Evolutionary conservation across 192 early-diverging fungal species (phyloP).

Genomic region (Piromyces finnis): DNA sequence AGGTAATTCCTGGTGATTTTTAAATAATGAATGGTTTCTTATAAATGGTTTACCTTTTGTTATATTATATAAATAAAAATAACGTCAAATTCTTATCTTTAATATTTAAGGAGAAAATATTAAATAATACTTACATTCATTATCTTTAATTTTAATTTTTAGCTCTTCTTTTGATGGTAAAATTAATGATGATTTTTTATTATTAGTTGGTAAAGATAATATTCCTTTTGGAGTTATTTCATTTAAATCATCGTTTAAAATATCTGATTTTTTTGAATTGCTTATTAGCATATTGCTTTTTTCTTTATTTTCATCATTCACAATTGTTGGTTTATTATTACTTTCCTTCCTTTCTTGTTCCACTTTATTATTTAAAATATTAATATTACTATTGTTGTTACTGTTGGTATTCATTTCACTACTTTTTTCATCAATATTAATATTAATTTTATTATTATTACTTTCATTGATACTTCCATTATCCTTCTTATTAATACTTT

Average conservation of each 20-base stretch:
- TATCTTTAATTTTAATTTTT: not conserved
- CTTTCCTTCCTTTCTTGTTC: not conserved
- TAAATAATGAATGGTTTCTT: not conserved
- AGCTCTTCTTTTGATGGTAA: not conserved
- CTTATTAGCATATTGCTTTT: too few relatives aligned
- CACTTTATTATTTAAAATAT: not conserved
- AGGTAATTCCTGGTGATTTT: not conserved
- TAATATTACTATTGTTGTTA: not conserved
- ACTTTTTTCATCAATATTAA: not conserved
- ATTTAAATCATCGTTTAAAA: too few relatives aligned
- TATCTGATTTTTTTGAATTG: too few relatives aligned
- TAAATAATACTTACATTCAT: not conserved
- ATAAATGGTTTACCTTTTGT: not conserved
- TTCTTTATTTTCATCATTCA: not conserved
- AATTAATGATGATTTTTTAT: not conserved
- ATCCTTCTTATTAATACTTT: not conserved
- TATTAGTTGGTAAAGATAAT: not conserved
- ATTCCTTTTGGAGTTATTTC: not conserved
- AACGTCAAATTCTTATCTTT: too few relatives aligned
- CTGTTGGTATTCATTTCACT: not conserved
- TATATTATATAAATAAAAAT: not conserved
- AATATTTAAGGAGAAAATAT: too few relatives aligned
- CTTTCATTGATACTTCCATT: not conserved
- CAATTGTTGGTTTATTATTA: not conserved
- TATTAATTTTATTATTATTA: not conserved